Percentiles rank a stretch among this genome's conserved stretches.
Evolutionary conservation across 1,284 basidiomycete species (phyloP).

Genomic region (Trichosporon ovoides): DNA sequence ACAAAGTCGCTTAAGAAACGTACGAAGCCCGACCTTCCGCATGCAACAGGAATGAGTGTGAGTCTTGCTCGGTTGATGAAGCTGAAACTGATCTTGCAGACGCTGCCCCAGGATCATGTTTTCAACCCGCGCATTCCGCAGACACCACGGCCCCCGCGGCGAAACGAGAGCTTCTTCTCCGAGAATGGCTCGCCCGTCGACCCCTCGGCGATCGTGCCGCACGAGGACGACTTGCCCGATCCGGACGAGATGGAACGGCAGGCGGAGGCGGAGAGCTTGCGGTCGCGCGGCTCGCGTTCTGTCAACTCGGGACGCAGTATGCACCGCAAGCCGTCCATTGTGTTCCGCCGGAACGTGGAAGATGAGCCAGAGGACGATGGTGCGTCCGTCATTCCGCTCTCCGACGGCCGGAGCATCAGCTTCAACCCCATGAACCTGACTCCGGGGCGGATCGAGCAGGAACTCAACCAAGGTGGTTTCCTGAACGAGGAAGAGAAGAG

Average conservation of each 20-base stretch:
- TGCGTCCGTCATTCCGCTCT: conserved; percentile 23
- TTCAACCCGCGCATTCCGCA: conserved; percentile 42
- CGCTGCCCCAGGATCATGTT: conserved; percentile 41
- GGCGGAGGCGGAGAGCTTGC: conserved; percentile 9
- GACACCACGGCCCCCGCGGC: conserved; percentile 35
- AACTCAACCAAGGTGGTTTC: conserved; percentile 34
- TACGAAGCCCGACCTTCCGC: conserved; percentile 13
- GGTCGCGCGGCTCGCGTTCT: neutral
- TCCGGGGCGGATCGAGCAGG: conserved; percentile 32
- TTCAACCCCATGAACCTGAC: conserved; percentile 37
- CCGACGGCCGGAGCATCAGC: conserved; percentile 32
- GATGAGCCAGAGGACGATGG: conserved; percentile 5
- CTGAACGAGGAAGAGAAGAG: conserved; percentile 31
- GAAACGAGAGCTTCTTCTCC: conserved; percentile 35
- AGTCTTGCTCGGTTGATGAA: neutral
- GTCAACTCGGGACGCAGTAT: neutral
- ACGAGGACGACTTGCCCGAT: conserved; percentile 39
- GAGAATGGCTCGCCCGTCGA: conserved; percentile 32
- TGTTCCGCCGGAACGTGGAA: conserved; percentile 36
- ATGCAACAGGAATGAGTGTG: conserved; percentile 8
- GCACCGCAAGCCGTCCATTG: conserved; percentile 28
- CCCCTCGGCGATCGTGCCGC: conserved; percentile 10
- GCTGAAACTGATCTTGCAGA: conserved; percentile 10
- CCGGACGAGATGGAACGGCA: conserved; percentile 33
- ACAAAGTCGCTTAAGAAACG: conserved; percentile 10